phyloP scores from a whole-genome alignment of 225 moss, liverwort and hornwort species.

The Rhytidiadelphus loreus region DNA sequence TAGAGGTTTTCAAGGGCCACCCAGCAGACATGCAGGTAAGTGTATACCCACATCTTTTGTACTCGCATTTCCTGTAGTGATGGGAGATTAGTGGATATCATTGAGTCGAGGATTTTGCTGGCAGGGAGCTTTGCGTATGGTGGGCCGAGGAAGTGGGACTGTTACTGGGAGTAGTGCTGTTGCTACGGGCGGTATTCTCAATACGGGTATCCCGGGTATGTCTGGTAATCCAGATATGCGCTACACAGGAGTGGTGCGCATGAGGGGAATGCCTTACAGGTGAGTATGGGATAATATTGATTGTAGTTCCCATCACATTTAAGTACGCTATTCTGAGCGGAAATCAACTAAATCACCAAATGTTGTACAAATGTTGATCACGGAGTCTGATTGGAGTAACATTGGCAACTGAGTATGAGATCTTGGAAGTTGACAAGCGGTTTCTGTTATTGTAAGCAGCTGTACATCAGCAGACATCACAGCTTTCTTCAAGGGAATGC shows the following conservation, averaged over 20 bases:
- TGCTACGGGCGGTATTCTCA: slow-evolving; percentile 66
- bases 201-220: slow-evolving; percentile 97
- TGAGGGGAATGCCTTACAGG: slow-evolving; percentile 99
- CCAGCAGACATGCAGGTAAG: slow-evolving; percentile 99
- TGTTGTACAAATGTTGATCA: not conserved
- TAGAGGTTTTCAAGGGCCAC: slow-evolving; percentile 98
- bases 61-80: not conserved
- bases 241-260: slow-evolving; percentile 96
- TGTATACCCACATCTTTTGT: not conserved
- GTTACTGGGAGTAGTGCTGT: slow-evolving; percentile 49
- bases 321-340: not conserved
- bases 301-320: not conserved
- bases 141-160: slow-evolving; percentile 93
- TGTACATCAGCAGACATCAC: slow-evolving; percentile 99
- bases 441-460: slow-evolving; percentile 39
- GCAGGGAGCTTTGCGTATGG: slow-evolving; percentile 99
- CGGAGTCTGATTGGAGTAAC: not conserved
- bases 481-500: slow-evolving; percentile 99
- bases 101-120: slow-evolving; percentile 23
- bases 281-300: not conserved
- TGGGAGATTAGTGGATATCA: slow-evolving; percentile 7
- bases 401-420: not conserved
- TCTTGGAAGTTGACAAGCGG: not conserved
- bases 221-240: slow-evolving; percentile 99
- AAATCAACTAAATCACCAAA: not conserved